Evolutionary conservation across 371 early-diverging fungal species (phyloP).

Genomic region (Mortierella sp.): DNA sequence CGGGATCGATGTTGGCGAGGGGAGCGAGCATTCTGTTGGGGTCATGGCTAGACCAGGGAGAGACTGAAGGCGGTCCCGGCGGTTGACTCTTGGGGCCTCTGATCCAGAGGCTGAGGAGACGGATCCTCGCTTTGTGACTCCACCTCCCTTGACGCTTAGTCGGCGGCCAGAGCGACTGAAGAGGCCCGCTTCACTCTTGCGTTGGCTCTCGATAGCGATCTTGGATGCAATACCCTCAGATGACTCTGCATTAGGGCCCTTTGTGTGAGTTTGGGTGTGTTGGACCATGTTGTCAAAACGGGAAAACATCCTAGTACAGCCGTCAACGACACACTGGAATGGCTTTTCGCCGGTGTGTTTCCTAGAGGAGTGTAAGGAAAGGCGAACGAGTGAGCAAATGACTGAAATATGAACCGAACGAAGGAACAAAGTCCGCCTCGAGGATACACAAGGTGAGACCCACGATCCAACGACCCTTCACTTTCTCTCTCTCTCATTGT

Average conservation of each 20-base stretch:
- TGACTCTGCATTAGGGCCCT: constrained; percentile 31
- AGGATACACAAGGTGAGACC: not conserved
- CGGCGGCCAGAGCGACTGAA: constrained; percentile 19
- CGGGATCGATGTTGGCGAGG: constrained; percentile 24
- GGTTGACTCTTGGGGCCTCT: constrained; percentile 17
- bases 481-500: not conserved
- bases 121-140: not conserved
- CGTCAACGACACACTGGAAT: constrained; percentile 66
- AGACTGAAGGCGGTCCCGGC: constrained; percentile 29
- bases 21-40: constrained; percentile 7
- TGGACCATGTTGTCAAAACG: constrained; percentile 75
- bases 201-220: constrained; percentile 47
- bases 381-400: not conserved
- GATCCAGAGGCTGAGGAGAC: constrained; percentile 28
- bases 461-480: not conserved
- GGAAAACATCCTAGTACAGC: constrained; percentile 67
- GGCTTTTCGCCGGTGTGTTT: constrained; percentile 75
- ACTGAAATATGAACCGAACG: not conserved
- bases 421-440: not conserved
- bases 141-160: constrained; percentile 17
- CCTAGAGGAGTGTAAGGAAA: constrained; percentile 22
- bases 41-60: constrained; percentile 27
- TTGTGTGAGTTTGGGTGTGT: constrained; percentile 68
- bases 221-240: constrained; percentile 33
- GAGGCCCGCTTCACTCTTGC: constrained; percentile 47